phyloP scores from a whole-genome alignment of 208 protist species.

The Angomonas ambiguus region DNA sequence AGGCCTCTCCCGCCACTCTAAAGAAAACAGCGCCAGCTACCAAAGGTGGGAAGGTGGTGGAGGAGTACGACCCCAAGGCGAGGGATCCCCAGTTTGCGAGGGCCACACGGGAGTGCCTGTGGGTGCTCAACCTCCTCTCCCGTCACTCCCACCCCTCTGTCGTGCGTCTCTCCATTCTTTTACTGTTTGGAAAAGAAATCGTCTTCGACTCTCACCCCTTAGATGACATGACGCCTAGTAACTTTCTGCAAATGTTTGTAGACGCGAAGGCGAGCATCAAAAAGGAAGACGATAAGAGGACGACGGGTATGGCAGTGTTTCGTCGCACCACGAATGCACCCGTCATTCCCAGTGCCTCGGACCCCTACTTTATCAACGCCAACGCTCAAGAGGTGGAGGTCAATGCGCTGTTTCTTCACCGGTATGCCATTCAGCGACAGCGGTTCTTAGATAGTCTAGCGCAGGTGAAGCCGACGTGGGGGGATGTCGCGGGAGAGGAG shows the following conservation, averaged over 20 bases:
- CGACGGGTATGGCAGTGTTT: slow-evolving; percentile 72
- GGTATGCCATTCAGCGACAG: slow-evolving; percentile 87
- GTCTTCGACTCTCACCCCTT: slow-evolving; percentile 86
- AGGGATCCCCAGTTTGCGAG: slow-evolving; percentile 85
- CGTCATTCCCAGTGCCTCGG: slow-evolving; percentile 74
- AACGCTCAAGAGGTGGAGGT: slow-evolving; percentile 83
- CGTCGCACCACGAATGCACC: slow-evolving; percentile 57
- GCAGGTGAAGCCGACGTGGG: slow-evolving; percentile 83
- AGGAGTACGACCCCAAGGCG: slow-evolving; percentile 71
- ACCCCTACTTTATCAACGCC: slow-evolving; percentile 85
- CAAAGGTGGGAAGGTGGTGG: not conserved
- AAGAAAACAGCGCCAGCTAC: not conserved
- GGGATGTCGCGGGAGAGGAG: slow-evolving; percentile 71
- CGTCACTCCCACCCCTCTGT: slow-evolving; percentile 89
- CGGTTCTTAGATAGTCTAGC: slow-evolving; percentile 79
- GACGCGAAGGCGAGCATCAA: slow-evolving; percentile 62
- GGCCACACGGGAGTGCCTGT: slow-evolving; percentile 68
- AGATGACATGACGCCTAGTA: slow-evolving; percentile 84
- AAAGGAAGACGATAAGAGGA: not conserved
- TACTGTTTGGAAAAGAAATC: slow-evolving; percentile 84
- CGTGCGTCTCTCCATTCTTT: slow-evolving; percentile 79
- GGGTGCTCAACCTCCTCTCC: slow-evolving; percentile 71
- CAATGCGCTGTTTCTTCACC: slow-evolving; percentile 78
- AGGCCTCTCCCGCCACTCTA: slow-evolving; percentile 12
- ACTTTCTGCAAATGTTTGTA: slow-evolving; percentile 89